Evolutionary conservation across 768 basidiomycete genomes (phyloP).

Genomic region (Boletus huronensis): DNA sequence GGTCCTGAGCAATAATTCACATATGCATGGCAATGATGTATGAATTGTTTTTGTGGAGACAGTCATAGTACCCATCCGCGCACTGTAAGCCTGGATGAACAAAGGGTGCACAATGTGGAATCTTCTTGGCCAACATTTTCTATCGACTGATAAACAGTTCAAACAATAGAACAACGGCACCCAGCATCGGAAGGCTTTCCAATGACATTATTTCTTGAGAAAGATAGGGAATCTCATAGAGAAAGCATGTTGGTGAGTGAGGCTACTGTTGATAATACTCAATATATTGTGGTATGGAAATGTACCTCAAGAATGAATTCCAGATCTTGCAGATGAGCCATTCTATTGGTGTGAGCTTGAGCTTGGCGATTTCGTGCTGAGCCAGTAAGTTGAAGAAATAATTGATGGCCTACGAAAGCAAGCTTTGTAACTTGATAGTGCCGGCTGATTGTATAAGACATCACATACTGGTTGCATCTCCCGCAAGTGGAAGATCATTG

Average conservation of each 20-base stretch:
- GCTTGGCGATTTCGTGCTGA: neutral
- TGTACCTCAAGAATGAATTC: too few species aligned
- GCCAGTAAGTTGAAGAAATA: neutral
- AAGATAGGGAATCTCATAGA: neutral
- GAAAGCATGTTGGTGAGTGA: neutral
- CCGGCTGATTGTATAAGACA: neutral
- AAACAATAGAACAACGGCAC: neutral
- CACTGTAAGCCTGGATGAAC: neutral
- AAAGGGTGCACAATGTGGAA: neutral
- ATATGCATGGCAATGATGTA: neutral
- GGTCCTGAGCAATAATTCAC: neutral
- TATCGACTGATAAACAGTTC: neutral
- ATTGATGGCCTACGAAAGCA: neutral
- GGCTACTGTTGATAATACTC: too few species aligned
- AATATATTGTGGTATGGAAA: too few species aligned
- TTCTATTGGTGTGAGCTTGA: neutral
- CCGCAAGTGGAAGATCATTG: neutral
- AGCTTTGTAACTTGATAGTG: neutral
- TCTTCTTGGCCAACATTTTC: neutral
- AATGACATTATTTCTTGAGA: neutral
- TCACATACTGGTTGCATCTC: neutral
- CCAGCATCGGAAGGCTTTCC: neutral
- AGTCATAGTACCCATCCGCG: neutral
- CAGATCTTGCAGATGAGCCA: too few species aligned
- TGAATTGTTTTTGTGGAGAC: neutral